Conservation (phyloP, 2,329 filamentous ascomycete species). For the Dactylellina sp. region DNA sequence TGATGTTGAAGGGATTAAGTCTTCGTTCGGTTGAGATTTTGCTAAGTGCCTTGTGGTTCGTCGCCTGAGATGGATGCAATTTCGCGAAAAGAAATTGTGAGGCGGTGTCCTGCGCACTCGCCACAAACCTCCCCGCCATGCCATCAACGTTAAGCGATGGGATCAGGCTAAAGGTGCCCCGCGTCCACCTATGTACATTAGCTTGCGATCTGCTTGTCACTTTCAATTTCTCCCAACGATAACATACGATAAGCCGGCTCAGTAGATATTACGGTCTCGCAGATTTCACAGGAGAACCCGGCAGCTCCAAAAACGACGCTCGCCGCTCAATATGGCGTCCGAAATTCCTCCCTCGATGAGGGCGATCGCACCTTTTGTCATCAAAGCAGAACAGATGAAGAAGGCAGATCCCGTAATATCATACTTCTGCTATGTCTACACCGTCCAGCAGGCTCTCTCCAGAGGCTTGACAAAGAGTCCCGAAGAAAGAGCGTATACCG, state of each 20-base stretch:
- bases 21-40: constrained; percentile 14
- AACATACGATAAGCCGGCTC: not conserved
- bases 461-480: constrained; percentile 82
- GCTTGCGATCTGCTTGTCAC: not conserved
- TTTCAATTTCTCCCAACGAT: constrained; percentile 1
- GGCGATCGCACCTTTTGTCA: constrained; percentile 82
- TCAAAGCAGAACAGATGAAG: constrained; percentile 85
- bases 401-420: constrained; percentile 85
- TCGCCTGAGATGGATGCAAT: constrained; percentile 33
- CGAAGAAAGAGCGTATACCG: constrained; percentile 84
- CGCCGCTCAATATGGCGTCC: constrained; percentile 73
- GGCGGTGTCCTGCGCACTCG: constrained; percentile 32
- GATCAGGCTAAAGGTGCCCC: constrained; percentile 31
- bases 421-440: constrained; percentile 97
- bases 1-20: constrained; percentile 8
- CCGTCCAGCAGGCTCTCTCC: constrained; percentile 88
- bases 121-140: constrained; percentile 33
- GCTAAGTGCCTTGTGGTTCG: constrained; percentile 25
- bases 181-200: constrained; percentile 3
- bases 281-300: not conserved
- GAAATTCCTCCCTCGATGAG: constrained; percentile 78
- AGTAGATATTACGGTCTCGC: not conserved
- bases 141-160: constrained; percentile 10
- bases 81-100: constrained; percentile 54
- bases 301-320: not conserved